Percentiles rank a stretch among this genome's conserved stretches.
Evolutionary conservation across 306 rosid genomes (phyloP).

Genomic region (Amphicarpaea edgeworthii): DNA sequence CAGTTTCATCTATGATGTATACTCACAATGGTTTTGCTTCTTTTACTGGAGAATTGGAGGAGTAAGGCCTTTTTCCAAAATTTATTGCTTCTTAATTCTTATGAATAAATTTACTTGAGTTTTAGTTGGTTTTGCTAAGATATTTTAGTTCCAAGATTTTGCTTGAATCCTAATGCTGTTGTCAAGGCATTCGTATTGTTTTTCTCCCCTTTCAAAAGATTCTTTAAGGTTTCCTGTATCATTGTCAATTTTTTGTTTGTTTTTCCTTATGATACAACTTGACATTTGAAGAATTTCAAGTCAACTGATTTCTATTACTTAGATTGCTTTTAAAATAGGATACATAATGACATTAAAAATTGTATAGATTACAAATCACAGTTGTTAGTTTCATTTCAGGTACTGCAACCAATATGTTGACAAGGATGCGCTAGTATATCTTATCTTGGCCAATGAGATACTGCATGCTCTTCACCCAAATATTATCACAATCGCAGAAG

Average conservation of each 20-base stretch:
- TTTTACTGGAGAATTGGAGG: slow-evolving; percentile 94
- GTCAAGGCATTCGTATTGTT: background rate
- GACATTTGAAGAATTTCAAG: slow-evolving; percentile 7
- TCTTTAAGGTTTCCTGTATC: slow-evolving; percentile 35
- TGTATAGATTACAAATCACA: slow-evolving; percentile 32
- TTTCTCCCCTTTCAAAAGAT: slow-evolving; percentile 10
- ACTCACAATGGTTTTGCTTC: slow-evolving; percentile 98
- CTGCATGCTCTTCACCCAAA: slow-evolving; percentile 80
- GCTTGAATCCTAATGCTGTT: slow-evolving; percentile 24
- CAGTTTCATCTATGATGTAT: slow-evolving; percentile 90
- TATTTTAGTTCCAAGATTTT: slow-evolving; percentile 30
- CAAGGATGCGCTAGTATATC: slow-evolving; percentile 85
- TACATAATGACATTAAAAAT: slow-evolving; percentile 18
- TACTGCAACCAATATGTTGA: slow-evolving; percentile 96
- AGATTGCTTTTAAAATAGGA: slow-evolving; percentile 20
- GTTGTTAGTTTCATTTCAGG: slow-evolving; percentile 62
- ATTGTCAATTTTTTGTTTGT: slow-evolving; percentile 10
- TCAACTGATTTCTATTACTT: slow-evolving; percentile 9
- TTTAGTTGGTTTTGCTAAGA: slow-evolving; percentile 37
- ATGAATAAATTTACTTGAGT: background rate
- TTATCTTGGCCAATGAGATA: slow-evolving; percentile 89
- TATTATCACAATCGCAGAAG: slow-evolving; percentile 93
- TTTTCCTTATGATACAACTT: slow-evolving; percentile 33
- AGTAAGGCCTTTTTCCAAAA: slow-evolving; percentile 66
- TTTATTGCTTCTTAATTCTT: slow-evolving; percentile 34